Evolutionary conservation across 768 basidiomycete species (phyloP), one percentile per base, ranked within the genome.

Genomic region (Tylopilus felleus): DNA sequence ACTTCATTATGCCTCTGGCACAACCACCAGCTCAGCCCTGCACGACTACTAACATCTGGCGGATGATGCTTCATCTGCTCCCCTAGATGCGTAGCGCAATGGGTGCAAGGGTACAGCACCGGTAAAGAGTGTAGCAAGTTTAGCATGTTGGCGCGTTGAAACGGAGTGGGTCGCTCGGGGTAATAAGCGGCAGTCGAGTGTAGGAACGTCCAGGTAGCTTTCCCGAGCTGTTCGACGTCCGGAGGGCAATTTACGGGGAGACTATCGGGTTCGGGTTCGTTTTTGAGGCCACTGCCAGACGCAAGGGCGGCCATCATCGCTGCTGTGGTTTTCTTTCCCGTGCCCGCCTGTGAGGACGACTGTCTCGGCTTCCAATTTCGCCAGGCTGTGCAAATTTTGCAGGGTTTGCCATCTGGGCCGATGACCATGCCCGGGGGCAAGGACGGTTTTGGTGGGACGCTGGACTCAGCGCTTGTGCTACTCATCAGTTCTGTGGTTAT

Each of bases 121-220:
- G 94, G 93, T 38, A 96, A 71, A 1, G 93, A 80, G 46, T 80
- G 80, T 14, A 98, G 72, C 23, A 98, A 78, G 62, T 80, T 77
- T 31, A 91, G 75, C 94, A 98, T 98, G 59, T 90, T 85, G 27
- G 83, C 79, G 53, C 89, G 86, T 62, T 96, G 92, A 7, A 75
- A 73, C 1, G 84, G 77, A 0, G 86, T 82, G 1, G 96, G 92
- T 16, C 74, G 72, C n/a, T 86, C 83, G 25, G 96, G 94, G 73
- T 94, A 98, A 72, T 98, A 97, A 21, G 96, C 93, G 0, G 94
- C 95, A 6, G 96, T 88, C 9, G 93, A 86, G 65, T 98, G 96
- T 29, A 98, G 77, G 80, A 98, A 98, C 16, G 93, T 88, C 96
- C 96, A 98, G 2, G 96, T 96, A 42, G 95, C 88, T 46, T 85